A percentile compares a stretch with the other conserved stretches of the same genome.
Conservation (phyloP, 345 rosid species). For the Hypericum androsaemum region DNA sequence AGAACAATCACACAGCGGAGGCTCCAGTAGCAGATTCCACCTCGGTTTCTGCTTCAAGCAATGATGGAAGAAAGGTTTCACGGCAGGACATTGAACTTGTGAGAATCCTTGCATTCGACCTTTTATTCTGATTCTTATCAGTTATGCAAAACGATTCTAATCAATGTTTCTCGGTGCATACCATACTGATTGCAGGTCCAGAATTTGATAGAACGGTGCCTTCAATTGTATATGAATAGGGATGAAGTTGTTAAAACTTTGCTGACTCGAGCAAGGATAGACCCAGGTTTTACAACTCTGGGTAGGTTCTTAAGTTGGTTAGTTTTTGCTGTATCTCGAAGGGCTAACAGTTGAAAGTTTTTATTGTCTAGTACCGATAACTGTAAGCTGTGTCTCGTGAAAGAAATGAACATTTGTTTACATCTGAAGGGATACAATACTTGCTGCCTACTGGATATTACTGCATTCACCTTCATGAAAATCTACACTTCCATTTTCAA, state of each 20-base stretch:
- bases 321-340: not conserved
- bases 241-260: constrained; percentile 91
- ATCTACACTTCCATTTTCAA: too few relatives aligned
- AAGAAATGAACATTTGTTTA: too few relatives aligned
- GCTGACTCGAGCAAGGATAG: constrained; percentile 75
- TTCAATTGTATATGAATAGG: constrained; percentile 90
- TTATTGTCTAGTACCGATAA: too few relatives aligned
- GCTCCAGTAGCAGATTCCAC: constrained; percentile 4
- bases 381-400: too few relatives aligned
- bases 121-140: not conserved
- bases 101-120: constrained; percentile 5
- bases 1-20: constrained; percentile 8
- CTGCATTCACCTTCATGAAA: too few relatives aligned
- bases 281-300: constrained; percentile 91
- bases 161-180: too few relatives aligned
- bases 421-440: too few relatives aligned
- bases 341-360: too few relatives aligned
- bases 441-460: too few relatives aligned
- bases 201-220: constrained; percentile 87
- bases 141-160: too few relatives aligned
- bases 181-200: constrained; percentile 51
- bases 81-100: constrained; percentile 9
- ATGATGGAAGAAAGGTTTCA: not conserved
- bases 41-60: constrained; percentile 3
- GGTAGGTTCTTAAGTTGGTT: constrained; percentile 32